Conservation (phyloP, 805 yeast genomes). For the Metschnikowia amazonensis region DNA sequence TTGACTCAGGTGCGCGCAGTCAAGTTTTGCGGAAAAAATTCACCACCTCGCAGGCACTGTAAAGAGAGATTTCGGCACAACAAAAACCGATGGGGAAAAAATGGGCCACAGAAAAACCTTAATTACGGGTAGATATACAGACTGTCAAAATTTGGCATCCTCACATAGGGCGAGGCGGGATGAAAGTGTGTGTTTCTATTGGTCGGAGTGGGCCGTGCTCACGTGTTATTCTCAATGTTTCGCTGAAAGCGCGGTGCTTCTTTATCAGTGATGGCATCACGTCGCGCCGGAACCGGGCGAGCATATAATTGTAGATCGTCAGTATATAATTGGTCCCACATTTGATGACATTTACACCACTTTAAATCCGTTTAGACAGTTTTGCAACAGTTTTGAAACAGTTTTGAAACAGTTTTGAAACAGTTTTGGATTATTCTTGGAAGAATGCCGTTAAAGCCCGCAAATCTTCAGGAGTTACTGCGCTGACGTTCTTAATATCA, state of each 20-base stretch:
- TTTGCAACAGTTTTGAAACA: too few relatives aligned
- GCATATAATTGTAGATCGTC: too few relatives aligned
- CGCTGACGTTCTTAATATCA: slow-evolving; percentile 9
- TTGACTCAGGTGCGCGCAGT: slow-evolving; percentile 9
- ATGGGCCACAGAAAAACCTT: too few relatives aligned
- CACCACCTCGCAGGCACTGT: not conserved
- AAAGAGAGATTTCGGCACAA: not conserved
- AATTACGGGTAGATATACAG: too few relatives aligned
- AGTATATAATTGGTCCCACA: too few relatives aligned
- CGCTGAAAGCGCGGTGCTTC: slow-evolving; percentile 1
- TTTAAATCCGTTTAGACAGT: too few relatives aligned
- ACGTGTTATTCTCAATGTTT: slow-evolving; percentile 4
- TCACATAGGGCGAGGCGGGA: not conserved
- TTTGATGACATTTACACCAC: too few relatives aligned
- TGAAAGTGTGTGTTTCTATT: too few relatives aligned
- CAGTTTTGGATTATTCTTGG: not conserved
- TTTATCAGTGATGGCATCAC: not conserved
- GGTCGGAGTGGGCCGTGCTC: not conserved
- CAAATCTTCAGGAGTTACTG: slow-evolving; percentile 10
- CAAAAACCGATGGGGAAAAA: not conserved
- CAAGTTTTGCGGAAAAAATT: not conserved
- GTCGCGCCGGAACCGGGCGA: slow-evolving; percentile 4
- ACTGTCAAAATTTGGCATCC: not conserved
- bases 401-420: too few relatives aligned
- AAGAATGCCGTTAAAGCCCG: slow-evolving; percentile 2